Percentiles rank a stretch among this genome's conserved stretches.
Conservation (phyloP, 2,329 filamentous ascomycete species). For the Ascosphaera apis region DNA sequence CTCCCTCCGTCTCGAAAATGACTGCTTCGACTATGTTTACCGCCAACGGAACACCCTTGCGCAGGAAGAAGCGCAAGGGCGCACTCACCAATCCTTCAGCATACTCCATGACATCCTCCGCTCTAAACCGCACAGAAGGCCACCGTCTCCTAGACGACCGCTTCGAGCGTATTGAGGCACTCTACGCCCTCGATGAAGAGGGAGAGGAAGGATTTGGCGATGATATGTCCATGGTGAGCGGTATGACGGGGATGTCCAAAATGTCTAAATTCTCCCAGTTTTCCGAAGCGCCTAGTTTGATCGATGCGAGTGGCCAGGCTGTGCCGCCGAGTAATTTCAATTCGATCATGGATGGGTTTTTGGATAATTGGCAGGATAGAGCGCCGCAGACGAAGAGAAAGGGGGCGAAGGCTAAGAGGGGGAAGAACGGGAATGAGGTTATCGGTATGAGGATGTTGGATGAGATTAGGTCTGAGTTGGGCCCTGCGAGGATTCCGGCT, state of each 20-base stretch:
- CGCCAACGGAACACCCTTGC: slow-evolving; percentile 40
- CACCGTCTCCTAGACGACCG: slow-evolving; percentile 65
- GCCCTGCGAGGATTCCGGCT: slow-evolving; percentile 43
- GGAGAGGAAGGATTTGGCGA: slow-evolving; percentile 27
- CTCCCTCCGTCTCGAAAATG: slow-evolving; percentile 19
- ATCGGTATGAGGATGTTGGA: slow-evolving; percentile 75
- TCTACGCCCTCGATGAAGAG: slow-evolving; percentile 43
- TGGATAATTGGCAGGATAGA: slow-evolving; percentile 35
- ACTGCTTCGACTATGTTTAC: slow-evolving; percentile 23
- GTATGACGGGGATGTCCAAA: slow-evolving; percentile 18
- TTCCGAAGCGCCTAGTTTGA: slow-evolving; percentile 38
- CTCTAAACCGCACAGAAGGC: slow-evolving; percentile 68
- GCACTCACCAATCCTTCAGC: slow-evolving; percentile 68
- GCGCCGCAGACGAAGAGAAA: slow-evolving; percentile 20
- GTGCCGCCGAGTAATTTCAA: slow-evolving; percentile 61
- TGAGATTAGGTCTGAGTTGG: slow-evolving; percentile 60
- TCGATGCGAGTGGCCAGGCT: slow-evolving; percentile 20
- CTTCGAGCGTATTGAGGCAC: slow-evolving; percentile 76
- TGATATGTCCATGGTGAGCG: slow-evolving; percentile 22
- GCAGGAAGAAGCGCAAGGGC: slow-evolving; percentile 85
- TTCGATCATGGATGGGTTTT: slow-evolving; percentile 77
- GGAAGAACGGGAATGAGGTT: slow-evolving; percentile 61
- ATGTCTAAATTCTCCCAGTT: slow-evolving; percentile 19
- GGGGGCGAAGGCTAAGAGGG: slow-evolving; percentile 29
- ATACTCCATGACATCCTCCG: slow-evolving; percentile 82